These are phyloP conservation scores for Verticillium longisporum DNA, from an alignment of 2,329 filamentous ascomycete species.

Conservation along the genomic window DNA sequence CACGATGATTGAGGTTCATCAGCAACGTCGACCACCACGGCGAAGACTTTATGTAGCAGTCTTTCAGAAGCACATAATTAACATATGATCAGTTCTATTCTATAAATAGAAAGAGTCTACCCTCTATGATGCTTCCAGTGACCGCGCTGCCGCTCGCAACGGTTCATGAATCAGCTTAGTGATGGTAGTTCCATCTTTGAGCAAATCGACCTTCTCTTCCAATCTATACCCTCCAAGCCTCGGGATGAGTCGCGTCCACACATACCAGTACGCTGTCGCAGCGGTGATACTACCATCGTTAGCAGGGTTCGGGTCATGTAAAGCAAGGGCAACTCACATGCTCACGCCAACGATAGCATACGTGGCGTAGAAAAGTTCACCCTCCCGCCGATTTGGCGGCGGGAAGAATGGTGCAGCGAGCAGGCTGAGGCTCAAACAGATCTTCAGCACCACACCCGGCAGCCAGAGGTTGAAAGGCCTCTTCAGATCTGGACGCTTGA, in stretches of 20 bases:
- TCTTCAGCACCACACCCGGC: slow-evolving; percentile 48
- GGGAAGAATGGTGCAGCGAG: slow-evolving; percentile 58
- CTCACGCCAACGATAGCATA: slow-evolving; percentile 46
- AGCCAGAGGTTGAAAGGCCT: slow-evolving; percentile 62
- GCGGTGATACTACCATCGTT: slow-evolving; percentile 40
- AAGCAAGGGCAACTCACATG: slow-evolving; percentile 37
- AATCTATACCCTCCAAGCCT: slow-evolving; percentile 51
- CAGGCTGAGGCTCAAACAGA: slow-evolving; percentile 45
- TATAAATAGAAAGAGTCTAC: not conserved
- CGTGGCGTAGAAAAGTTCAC: slow-evolving; percentile 44
- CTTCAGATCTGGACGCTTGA: slow-evolving; percentile 49
- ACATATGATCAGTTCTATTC: not conserved
- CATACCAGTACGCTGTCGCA: slow-evolving; percentile 60
- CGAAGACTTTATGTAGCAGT: no score
- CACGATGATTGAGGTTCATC: not conserved
- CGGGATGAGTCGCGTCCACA: slow-evolving; percentile 58
- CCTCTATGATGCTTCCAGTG: not conserved
- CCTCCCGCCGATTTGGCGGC: slow-evolving; percentile 36
- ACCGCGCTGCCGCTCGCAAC: not conserved
- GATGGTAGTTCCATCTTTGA: slow-evolving; percentile 62
- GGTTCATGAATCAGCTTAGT: slow-evolving; percentile 42
- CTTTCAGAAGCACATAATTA: not conserved
- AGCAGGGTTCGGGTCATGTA: not conserved
- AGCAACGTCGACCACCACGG: not conserved
- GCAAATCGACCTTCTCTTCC: slow-evolving; percentile 51